phyloP scores from a whole-genome alignment of 1,139 yeast species.

The Torulaspora pretoriensis region DNA sequence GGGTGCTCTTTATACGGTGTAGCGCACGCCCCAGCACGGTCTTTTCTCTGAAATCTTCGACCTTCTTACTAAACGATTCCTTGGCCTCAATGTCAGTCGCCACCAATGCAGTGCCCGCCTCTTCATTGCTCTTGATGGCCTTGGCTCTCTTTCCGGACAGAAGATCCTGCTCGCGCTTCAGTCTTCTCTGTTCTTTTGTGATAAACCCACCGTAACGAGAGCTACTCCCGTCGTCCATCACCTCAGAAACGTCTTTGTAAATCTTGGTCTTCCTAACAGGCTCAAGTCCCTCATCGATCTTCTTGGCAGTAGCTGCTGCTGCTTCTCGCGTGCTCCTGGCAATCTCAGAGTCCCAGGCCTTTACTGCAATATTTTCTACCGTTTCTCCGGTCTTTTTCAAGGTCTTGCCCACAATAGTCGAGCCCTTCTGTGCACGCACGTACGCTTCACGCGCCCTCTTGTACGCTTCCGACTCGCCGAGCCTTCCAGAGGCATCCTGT shows the following conservation, averaged over 20 bases:
- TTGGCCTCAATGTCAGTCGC: slow-evolving; percentile 76
- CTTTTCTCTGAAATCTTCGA: slow-evolving; percentile 65
- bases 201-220: slow-evolving; percentile 92
- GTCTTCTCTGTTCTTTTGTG: slow-evolving; percentile 74
- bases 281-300: slow-evolving; percentile 75
- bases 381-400: slow-evolving; percentile 89
- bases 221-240: slow-evolving; percentile 86
- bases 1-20: slow-evolving; percentile 57
- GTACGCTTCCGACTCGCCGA: slow-evolving; percentile 92
- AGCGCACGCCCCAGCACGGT: slow-evolving; percentile 66
- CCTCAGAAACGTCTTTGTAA: slow-evolving; percentile 83
- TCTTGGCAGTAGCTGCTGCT: slow-evolving; percentile 75
- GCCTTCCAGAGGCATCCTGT: slow-evolving; percentile 92
- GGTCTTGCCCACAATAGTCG: slow-evolving; percentile 79
- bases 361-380: slow-evolving; percentile 81
- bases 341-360: slow-evolving; percentile 96
- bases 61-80: slow-evolving; percentile 64
- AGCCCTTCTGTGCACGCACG: slow-evolving; percentile 74
- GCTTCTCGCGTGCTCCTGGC: slow-evolving; percentile 84
- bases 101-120: slow-evolving; percentile 81
- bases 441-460: slow-evolving; percentile 91
- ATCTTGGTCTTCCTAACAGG: slow-evolving; percentile 91
- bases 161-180: slow-evolving; percentile 67
- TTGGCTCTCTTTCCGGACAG: slow-evolving; percentile 56
- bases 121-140: slow-evolving; percentile 72